Evolutionary conservation across 148 eudicot species (phyloP).

Genomic region (Silene conica): DNA sequence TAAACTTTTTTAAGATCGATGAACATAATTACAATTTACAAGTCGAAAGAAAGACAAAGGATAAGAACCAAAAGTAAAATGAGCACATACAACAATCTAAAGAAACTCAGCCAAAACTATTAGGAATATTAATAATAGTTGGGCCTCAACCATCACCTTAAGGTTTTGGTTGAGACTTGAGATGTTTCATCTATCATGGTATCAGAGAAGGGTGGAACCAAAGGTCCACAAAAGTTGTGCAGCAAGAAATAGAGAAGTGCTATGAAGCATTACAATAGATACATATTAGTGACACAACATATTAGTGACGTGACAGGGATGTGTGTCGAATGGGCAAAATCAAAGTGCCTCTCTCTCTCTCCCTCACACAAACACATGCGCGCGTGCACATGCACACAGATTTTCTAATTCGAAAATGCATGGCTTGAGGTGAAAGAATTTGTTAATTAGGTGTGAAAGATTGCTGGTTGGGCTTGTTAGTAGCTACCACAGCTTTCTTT

Average conservation of each 20-base stretch:
- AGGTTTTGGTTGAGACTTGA: too few species aligned
- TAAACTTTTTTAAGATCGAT: neutral
- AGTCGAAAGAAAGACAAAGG: neutral
- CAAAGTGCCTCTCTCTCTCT: neutral
- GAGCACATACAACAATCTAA: conserved; percentile 6
- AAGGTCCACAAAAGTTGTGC: neutral
- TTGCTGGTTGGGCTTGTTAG: neutral
- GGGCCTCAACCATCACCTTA: too few species aligned
- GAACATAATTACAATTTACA: neutral
- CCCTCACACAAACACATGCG: too few species aligned
- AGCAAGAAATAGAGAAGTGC: neutral
- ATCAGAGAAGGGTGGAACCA: conserved; percentile 1
- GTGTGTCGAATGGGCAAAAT: neutral
- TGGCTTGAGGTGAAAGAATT: neutral
- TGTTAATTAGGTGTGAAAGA: neutral
- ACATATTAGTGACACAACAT: neutral
- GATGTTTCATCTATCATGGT: too few species aligned
- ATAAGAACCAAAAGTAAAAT: neutral
- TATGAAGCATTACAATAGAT: neutral
- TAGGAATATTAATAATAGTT: too few species aligned
- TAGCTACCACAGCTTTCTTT: neutral
- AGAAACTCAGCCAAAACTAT: neutral
- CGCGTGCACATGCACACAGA: neutral
- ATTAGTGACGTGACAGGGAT: neutral
- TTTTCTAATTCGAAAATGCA: neutral